A percentile compares a stretch with the other conserved stretches of the same genome.
Conservation (phyloP, 208 protist species). For the Acanthamoeba healyi region DNA sequence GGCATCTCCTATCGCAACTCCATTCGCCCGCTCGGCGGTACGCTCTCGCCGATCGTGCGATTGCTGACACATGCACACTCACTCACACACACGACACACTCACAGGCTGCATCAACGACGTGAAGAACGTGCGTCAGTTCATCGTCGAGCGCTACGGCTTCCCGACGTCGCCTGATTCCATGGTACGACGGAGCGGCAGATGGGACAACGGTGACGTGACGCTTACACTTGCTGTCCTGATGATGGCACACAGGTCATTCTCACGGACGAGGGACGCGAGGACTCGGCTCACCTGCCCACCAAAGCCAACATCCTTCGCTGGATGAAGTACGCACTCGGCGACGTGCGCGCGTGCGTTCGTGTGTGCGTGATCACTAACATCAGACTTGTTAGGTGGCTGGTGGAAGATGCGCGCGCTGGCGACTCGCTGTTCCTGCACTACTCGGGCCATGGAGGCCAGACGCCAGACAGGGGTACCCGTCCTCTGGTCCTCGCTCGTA, state of each 20-base stretch:
- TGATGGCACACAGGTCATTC: constrained; percentile 30
- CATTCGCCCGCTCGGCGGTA: constrained; percentile 9
- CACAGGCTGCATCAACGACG: constrained; percentile 72
- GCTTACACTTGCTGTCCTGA: too few relatives aligned
- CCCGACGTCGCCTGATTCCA: background rate
- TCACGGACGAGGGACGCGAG: constrained; percentile 56
- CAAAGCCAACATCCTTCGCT: constrained; percentile 58
- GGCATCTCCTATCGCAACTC: constrained; percentile 72
- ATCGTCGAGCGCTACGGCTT: constrained; percentile 40
- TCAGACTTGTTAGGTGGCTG: constrained; percentile 5
- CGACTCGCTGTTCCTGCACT: constrained; percentile 73
- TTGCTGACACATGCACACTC: background rate
- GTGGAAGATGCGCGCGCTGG: constrained; percentile 19
- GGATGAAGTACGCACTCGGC: background rate
- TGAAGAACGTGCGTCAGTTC: constrained; percentile 55
- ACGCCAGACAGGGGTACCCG: constrained; percentile 19
- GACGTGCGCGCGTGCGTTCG: too few relatives aligned
- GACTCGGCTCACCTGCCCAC: background rate
- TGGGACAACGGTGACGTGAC: too few relatives aligned
- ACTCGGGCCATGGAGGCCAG: constrained; percentile 72
- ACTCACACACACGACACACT: background rate
- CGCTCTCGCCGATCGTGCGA: background rate
- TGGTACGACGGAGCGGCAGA: background rate
- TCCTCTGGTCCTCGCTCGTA: background rate
- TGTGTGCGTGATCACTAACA: too few relatives aligned